Evolutionary conservation across 306 rosid species (phyloP), one percentile per base, ranked within the genome.

Genomic region (Casuarina equisetifolia): DNA sequence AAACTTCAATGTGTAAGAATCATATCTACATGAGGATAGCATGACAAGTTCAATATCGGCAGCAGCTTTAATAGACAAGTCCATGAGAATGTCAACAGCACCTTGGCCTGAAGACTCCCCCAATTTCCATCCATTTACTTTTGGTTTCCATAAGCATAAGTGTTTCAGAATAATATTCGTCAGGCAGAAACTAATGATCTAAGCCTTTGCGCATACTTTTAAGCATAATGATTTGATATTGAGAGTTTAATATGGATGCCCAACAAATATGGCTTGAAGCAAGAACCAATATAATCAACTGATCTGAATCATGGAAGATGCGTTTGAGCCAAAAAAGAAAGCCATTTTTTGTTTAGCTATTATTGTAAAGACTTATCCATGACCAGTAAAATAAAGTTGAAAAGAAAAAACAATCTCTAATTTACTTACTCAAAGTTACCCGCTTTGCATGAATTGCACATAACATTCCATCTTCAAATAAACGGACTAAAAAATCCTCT

Each of bases 361-460:
- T 17, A 16, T 17, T 40, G 32, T 42, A 17, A 40, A 66, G 50
- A 42, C n/a, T 17, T 6, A 42, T 9, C 17, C 48, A 42, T 17
- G 43, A 66, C 44, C 50, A 15, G 4, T 0, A 17, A 5, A 25
- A 8, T 58, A 19, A 25, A 1, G 32, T 25, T 25, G 32, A 25
- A 25, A 25, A 25, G 32, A 58, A 51, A 49, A 48, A 48, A 48
- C 59, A 62, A 49, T 57, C 39, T 43, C 19, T 40, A 79, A 17
- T 61, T 70, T 66, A 86, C 99, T 92, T 91, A 95, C 99, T 95
- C 53, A 92, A 93, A 68, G 97, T 92, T 46, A 95, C 90, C 69
- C 97, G 97, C 80, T 68, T 91, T 25, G 97, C 99, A 80, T 92
- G 99, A 85, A 95, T 86, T 42, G 99, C 89, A 79, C 99, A 92